phyloP scores from a whole-genome alignment of 169 alveolate species.

The Eimeria praecox region DNA sequence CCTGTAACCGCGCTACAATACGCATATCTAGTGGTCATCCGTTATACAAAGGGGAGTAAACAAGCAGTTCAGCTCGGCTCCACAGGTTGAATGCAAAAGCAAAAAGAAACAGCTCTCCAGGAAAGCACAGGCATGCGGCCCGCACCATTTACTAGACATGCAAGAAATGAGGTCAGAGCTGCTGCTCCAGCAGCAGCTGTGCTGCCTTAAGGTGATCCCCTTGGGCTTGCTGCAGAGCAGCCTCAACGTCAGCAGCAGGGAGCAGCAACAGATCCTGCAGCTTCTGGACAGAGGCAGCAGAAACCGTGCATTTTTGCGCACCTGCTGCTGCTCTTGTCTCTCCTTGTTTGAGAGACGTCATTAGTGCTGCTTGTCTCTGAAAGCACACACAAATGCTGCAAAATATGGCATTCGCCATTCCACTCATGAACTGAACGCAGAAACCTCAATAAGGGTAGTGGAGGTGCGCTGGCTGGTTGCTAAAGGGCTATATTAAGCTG shows the following conservation, averaged over 20 bases:
- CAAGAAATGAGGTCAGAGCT: conserved; percentile 14
- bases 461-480: background rate
- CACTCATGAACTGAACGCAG: background rate
- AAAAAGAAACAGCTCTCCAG: background rate
- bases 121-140: background rate
- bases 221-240: conserved; percentile 68
- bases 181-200: conserved; percentile 41
- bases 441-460: background rate
- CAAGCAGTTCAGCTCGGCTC: background rate
- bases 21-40: background rate
- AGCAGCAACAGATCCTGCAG: conserved; percentile 65
- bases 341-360: conserved; percentile 64
- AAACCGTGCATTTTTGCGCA: conserved; percentile 21
- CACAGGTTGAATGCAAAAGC: background rate
- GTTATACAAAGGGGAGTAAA: background rate
- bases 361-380: conserved; percentile 71
- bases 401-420: background rate
- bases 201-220: conserved; percentile 54
- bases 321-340: conserved; percentile 30
- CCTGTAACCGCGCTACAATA: background rate
- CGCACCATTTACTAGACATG: background rate
- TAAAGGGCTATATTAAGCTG: no score
- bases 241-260: conserved; percentile 57
- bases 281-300: conserved; percentile 42
- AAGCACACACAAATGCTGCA: background rate